A percentile compares a stretch with the other conserved stretches of the same genome.
phyloP scores from a whole-genome alignment of 352 stramenopile genomes.

The Pelagophyceae sp. region DNA sequence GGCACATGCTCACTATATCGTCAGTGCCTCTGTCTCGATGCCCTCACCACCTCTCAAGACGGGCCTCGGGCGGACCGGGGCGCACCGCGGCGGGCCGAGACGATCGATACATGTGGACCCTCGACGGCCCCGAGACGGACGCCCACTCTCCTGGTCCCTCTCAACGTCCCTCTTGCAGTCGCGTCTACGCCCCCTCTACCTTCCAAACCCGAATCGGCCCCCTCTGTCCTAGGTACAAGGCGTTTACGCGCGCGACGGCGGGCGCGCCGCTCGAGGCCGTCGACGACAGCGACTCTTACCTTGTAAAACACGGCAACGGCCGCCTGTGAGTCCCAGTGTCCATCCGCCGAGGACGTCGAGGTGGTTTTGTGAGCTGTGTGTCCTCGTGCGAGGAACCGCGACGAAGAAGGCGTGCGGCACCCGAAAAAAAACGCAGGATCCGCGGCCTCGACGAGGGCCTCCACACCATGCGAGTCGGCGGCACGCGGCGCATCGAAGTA shows the following conservation, averaged over 20 bases:
- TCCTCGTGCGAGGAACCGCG: no score
- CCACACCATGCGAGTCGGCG: constrained; percentile 16
- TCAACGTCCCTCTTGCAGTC: not conserved
- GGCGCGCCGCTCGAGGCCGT: not conserved
- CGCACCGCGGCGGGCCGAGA: not conserved
- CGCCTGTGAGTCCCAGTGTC: not conserved
- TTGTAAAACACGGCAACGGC: constrained; percentile 12
- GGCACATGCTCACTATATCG: no score
- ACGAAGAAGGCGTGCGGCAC: no score
- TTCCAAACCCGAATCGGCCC: not conserved
- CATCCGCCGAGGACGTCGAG: no score
- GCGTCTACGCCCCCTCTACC: not conserved
- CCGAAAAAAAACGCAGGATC: not conserved
- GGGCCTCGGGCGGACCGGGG: not conserved
- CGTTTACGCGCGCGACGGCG: not conserved
- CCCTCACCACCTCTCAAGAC: not conserved
- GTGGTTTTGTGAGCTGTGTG: no score
- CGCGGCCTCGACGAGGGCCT: constrained; percentile 14
- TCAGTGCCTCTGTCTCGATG: no score
- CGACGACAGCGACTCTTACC: not conserved
- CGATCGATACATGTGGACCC: no score
- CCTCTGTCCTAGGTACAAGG: not conserved
- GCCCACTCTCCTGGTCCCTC: not conserved
- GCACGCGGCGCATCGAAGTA: constrained; percentile 3
- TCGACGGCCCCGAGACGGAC: not conserved